Percentiles rank a stretch among this genome's conserved stretches.
phyloP scores from a whole-genome alignment of 108 stramenopile species.

The Pseudonitzschia multistriata region DNA sequence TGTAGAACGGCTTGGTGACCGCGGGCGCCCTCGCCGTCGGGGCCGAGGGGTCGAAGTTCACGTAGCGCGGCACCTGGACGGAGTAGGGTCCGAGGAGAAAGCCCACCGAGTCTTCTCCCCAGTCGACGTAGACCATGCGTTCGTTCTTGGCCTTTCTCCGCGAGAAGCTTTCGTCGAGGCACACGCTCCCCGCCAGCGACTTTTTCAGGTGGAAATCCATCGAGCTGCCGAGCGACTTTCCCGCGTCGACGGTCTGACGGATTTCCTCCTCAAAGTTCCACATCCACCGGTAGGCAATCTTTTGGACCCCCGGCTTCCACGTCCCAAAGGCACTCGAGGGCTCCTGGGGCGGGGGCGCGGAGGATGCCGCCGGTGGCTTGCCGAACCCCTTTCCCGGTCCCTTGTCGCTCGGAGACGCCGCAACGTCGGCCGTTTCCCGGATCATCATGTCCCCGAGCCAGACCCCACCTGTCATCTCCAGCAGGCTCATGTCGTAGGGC shows the following conservation, averaged over 20 bases:
- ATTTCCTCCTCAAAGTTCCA: constrained; percentile 72
- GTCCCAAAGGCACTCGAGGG: constrained; percentile 41
- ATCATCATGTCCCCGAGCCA: constrained; percentile 77
- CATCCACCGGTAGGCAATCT: constrained; percentile 60
- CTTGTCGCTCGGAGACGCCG: constrained; percentile 15
- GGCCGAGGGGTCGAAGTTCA: constrained; percentile 31
- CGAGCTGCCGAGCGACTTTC: constrained; percentile 37
- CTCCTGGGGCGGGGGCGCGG: constrained; percentile 22
- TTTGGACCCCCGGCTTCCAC: constrained; percentile 78
- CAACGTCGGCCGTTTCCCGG: constrained; percentile 49
- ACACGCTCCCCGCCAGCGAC: constrained; percentile 34
- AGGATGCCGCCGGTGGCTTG: constrained; percentile 5
- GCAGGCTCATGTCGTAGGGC: constrained; percentile 45
- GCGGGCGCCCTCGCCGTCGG: constrained; percentile 8
- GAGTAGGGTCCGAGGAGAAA: constrained; percentile 31
- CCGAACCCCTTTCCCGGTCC: constrained; percentile 38
- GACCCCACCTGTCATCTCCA: constrained; percentile 64
- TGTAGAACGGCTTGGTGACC: constrained; percentile 38
- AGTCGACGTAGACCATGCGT: constrained; percentile 58
- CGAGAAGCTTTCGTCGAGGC: constrained; percentile 44
- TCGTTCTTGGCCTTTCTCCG: constrained; percentile 42
- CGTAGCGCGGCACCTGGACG: constrained; percentile 44
- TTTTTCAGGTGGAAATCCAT: constrained; percentile 17
- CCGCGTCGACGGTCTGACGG: constrained; percentile 39
- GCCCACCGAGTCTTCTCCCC: constrained; percentile 35